Evolutionary conservation across 345 rosid genomes (phyloP).

Genomic region (Theobroma cacao): DNA sequence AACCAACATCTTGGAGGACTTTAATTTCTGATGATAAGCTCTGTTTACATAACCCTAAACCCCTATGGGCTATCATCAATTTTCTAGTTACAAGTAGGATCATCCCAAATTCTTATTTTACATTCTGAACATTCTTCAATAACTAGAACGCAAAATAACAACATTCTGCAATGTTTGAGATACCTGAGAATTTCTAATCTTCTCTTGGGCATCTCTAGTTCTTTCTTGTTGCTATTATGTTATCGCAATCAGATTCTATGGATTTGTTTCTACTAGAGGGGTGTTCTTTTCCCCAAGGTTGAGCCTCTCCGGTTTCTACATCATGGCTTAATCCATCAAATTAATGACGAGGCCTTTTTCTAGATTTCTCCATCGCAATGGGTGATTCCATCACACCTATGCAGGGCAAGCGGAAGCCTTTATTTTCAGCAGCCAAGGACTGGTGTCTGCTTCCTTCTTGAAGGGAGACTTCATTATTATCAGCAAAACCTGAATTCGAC

Average conservation of each 20-base stretch:
- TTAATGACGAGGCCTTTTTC: not conserved
- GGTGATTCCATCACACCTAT: not conserved
- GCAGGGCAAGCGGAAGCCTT: not conserved
- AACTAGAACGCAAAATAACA: too few species aligned
- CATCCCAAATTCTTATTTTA: not conserved
- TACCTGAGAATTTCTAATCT: not conserved
- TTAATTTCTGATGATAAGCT: too few species aligned
- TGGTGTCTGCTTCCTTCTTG: not conserved
- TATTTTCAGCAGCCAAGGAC: not conserved
- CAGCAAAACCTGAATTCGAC: not conserved
- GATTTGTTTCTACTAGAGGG: not conserved
- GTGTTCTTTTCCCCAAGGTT: not conserved
- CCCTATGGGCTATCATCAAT: too few species aligned
- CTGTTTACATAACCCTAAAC: too few species aligned
- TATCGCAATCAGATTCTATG: not conserved
- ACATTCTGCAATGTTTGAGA: not conserved
- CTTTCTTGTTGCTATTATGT: not conserved
- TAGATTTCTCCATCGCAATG: not conserved
- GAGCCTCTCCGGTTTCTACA: not conserved
- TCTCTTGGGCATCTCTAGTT: not conserved
- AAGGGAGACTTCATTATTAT: not conserved
- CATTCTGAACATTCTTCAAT: not conserved
- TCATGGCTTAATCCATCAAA: not conserved
- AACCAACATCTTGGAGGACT: too few species aligned
- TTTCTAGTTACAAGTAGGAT: too few species aligned